Conservation (phyloP, 768 basidiomycete genomes). For the Tubosaeta brunneosetosa region DNA sequence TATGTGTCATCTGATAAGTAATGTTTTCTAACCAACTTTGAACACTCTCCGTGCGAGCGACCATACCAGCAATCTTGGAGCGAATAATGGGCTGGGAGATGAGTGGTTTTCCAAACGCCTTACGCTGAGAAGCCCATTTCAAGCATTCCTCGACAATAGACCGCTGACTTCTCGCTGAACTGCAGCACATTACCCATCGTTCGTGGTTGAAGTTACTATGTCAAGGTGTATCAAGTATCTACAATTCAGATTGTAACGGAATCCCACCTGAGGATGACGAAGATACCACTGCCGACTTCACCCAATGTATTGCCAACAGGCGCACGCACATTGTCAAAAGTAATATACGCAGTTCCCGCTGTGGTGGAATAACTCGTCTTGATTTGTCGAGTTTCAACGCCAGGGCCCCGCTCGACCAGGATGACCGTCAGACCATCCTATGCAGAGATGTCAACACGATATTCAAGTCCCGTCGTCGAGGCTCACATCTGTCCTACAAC, state of each 20-base stretch:
- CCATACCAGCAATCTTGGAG: constrained; percentile 84
- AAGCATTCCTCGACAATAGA: constrained; percentile 75
- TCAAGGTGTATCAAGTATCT: not conserved
- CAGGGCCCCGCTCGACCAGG: constrained; percentile 57
- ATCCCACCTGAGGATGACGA: constrained; percentile 51
- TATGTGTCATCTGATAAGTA: constrained; percentile 84
- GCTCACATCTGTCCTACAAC: constrained; percentile 49
- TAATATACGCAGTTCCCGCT: constrained; percentile 83
- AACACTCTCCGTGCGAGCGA: constrained; percentile 72
- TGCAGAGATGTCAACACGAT: constrained; percentile 20
- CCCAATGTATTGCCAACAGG: constrained; percentile 85
- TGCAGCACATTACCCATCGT: constrained; percentile 87
- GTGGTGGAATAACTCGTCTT: constrained; percentile 82
- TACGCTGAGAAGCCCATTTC: constrained; percentile 87
- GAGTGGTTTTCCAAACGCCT: constrained; percentile 88
- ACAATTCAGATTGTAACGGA: not conserved
- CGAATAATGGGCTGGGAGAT: constrained; percentile 84
- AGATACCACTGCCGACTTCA: constrained; percentile 53
- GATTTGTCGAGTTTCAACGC: constrained; percentile 64
- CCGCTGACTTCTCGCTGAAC: constrained; percentile 68
- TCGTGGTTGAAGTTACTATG: constrained; percentile 90
- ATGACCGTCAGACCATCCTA: constrained; percentile 61
- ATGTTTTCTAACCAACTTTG: constrained; percentile 87
- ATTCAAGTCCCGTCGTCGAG: constrained; percentile 5
- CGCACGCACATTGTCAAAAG: constrained; percentile 80